Percentiles rank a stretch among this genome's conserved stretches.
Conservation (phyloP, 495 filamentous ascomycete genomes). For the Annulohypoxylon stygium region DNA sequence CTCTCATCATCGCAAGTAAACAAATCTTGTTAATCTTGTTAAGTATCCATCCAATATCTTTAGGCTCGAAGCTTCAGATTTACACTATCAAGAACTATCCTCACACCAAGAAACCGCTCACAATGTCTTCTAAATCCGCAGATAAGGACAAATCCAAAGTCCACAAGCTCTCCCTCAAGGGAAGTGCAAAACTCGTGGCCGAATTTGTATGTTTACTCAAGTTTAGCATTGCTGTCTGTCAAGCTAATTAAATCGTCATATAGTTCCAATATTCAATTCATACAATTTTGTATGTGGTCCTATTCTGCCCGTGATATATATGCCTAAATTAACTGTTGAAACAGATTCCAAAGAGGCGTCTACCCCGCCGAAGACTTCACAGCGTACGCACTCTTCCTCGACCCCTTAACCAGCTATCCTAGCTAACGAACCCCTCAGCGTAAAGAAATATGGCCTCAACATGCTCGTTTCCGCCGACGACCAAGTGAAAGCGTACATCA, state of each 20-base stretch:
- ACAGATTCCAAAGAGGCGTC: slow-evolving; percentile 91
- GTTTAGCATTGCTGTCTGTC: not conserved
- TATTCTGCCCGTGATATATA: not conserved
- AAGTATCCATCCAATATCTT: not conserved
- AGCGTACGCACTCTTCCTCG: slow-evolving; percentile 69
- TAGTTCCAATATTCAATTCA: slow-evolving; percentile 98
- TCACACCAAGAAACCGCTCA: slow-evolving; percentile 4
- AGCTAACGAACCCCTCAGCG: slow-evolving; percentile 58
- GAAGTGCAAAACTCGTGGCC: slow-evolving; percentile 90
- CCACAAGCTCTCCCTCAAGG: slow-evolving; percentile 94
- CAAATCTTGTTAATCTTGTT: slow-evolving; percentile 31
- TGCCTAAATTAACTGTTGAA: slow-evolving; percentile 14
- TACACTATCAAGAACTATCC: not conserved
- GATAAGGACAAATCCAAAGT: slow-evolving; percentile 90
- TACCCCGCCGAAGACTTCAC: slow-evolving; percentile 99
- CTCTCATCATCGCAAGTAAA: slow-evolving; percentile 44
- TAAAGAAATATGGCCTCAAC: slow-evolving; percentile 99
- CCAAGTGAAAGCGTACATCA: slow-evolving; percentile 98
- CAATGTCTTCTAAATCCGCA: slow-evolving; percentile 37
- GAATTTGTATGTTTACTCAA: slow-evolving; percentile 80
- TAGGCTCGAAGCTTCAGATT: not conserved
- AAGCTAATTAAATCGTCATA: slow-evolving; percentile 13
- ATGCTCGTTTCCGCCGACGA: slow-evolving; percentile 97
- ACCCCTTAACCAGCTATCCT: not conserved
- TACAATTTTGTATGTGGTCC: slow-evolving; percentile 79